Percentiles rank a stretch among this genome's conserved stretches.
These are phyloP conservation scores for Fusarium abutilonis DNA, from an alignment of 2,329 filamentous ascomycete species.

Conservation along the genomic window DNA sequence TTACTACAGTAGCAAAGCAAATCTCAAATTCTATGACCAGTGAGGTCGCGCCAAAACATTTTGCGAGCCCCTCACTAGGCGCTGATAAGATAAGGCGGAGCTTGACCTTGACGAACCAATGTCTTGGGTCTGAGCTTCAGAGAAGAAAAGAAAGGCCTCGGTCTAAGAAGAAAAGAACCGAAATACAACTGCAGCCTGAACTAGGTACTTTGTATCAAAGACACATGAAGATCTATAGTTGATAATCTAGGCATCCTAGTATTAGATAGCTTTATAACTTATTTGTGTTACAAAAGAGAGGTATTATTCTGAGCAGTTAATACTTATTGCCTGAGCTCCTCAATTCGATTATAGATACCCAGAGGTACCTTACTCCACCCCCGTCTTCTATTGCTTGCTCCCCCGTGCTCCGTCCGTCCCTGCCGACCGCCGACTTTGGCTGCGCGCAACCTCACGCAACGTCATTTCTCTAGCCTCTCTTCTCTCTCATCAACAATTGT, in stretches of 20 bases:
- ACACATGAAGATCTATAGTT: too few relatives aligned
- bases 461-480: slow-evolving; percentile 37
- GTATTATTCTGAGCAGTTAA: background rate
- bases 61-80: slow-evolving; percentile 56
- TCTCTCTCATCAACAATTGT: slow-evolving; percentile 27
- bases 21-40: slow-evolving; percentile 27
- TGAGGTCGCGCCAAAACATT: slow-evolving; percentile 48
- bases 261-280: background rate
- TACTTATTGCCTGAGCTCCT: slow-evolving; percentile 17
- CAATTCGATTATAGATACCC: slow-evolving; percentile 6
- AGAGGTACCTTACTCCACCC: slow-evolving; percentile 18
- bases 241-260: background rate
- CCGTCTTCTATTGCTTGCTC: slow-evolving; percentile 20
- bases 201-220: slow-evolving; percentile 45
- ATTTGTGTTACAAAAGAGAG: background rate
- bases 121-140: slow-evolving; percentile 19
- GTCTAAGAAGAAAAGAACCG: background rate
- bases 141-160: slow-evolving; percentile 5
- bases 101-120: slow-evolving; percentile 37
- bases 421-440: slow-evolving; percentile 31
- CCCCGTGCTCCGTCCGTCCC: slow-evolving; percentile 28
- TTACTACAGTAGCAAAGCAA: slow-evolving; percentile 11
- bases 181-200: slow-evolving; percentile 35
- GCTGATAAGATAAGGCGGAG: slow-evolving; percentile 40
- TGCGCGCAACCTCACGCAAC: slow-evolving; percentile 43